A percentile compares a stretch with the other conserved stretches of the same genome.
These are phyloP conservation scores for Alternaria sp. DNA, from an alignment of 2,329 filamentous ascomycete species.

Conservation along the genomic window DNA sequence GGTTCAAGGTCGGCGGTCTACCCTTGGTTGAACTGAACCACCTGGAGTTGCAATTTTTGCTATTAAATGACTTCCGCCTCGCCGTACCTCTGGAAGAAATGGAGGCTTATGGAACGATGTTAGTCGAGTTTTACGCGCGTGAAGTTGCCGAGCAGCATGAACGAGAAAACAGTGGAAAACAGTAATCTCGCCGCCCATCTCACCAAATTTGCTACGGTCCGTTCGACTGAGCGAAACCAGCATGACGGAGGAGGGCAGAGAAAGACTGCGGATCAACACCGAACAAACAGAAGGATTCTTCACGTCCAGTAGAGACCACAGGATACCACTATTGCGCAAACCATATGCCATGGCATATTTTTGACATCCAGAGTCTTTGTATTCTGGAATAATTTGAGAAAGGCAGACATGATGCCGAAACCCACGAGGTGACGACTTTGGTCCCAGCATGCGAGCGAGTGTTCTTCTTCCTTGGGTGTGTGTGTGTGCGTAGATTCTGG, in stretches of 20 bases:
- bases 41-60: constrained; percentile 91
- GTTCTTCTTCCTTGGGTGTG: constrained; percentile 12
- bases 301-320: not conserved
- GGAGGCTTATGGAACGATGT: constrained; percentile 96
- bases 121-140: constrained; percentile 95
- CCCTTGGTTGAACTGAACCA: constrained; percentile 94
- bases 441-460: constrained; percentile 7
- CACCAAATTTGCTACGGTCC: not conserved
- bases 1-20: constrained; percentile 83
- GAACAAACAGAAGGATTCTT: not conserved
- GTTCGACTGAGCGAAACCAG: not conserved
- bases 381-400: constrained; percentile 5
- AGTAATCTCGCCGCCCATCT: constrained; percentile 8
- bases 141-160: constrained; percentile 76
- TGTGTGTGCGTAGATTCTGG: constrained; percentile 21
- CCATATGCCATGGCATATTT: constrained; percentile 6
- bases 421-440: constrained; percentile 4
- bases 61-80: constrained; percentile 94
- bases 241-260: not conserved
- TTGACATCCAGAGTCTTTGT: constrained; percentile 5
- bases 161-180: constrained; percentile 27
- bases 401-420: not conserved
- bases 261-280: not conserved
- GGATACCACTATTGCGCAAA: constrained; percentile 9
- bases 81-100: constrained; percentile 93